A percentile compares a stretch with the other conserved stretches of the same genome.
phyloP scores from a whole-genome alignment of 2,329 filamentous ascomycete genomes.

The Aureobasidium namibiae region DNA sequence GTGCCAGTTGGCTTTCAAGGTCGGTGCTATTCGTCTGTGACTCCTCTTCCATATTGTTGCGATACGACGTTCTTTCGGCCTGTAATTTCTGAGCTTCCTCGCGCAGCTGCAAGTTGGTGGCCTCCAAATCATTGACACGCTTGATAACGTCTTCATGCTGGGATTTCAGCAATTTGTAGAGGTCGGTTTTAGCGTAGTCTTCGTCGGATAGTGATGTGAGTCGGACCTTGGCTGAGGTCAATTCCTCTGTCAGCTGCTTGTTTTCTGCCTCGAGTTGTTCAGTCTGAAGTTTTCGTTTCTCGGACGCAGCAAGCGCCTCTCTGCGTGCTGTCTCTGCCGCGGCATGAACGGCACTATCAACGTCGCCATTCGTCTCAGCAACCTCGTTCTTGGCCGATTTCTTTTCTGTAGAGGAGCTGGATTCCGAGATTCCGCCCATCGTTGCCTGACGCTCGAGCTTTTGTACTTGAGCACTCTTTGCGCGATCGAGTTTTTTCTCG shows the following conservation, averaged over 20 bases:
- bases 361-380: conserved; percentile 41
- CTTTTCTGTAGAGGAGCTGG: conserved; percentile 31
- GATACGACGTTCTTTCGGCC: conserved; percentile 74
- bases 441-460: conserved; percentile 87
- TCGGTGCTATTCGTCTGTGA: conserved; percentile 64
- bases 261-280: conserved; percentile 72
- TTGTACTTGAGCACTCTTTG: conserved; percentile 80
- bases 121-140: conserved; percentile 84
- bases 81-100: conserved; percentile 81
- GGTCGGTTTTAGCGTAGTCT: conserved; percentile 83
- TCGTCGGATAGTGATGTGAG: conserved; percentile 75
- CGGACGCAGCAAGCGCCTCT: conserved; percentile 65
- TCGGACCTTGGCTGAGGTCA: conserved; percentile 62
- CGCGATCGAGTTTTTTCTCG: conserved; percentile 86
- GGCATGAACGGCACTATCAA: conserved; percentile 48
- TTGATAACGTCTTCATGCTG: conserved; percentile 91
- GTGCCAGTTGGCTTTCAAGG: conserved; percentile 71
- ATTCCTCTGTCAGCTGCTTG: conserved; percentile 65
- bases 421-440: conserved; percentile 50
- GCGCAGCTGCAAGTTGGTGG: conserved; percentile 72
- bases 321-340: conserved; percentile 69
- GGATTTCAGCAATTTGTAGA: conserved; percentile 84
- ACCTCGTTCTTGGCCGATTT: conserved; percentile 34
- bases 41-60: conserved; percentile 74
- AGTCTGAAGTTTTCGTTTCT: conserved; percentile 83